Evolutionary conservation across 495 filamentous ascomycete genomes (phyloP), one percentile per base, ranked within the genome.

Genomic region (Staphylotrichum tortipilum): DNA sequence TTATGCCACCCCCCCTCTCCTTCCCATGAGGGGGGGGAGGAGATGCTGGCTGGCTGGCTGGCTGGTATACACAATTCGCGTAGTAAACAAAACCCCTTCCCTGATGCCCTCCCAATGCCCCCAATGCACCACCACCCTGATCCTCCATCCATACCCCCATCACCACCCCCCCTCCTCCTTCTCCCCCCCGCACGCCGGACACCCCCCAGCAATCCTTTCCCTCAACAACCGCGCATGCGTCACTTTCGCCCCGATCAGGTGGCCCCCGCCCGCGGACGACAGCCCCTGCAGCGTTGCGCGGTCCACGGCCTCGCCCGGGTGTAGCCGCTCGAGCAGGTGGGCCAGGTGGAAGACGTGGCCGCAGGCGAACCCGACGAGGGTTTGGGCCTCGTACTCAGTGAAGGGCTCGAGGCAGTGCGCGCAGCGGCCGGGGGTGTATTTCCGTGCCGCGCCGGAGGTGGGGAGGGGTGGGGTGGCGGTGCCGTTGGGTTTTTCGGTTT

Each of bases 361-460:
- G 64, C 92, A 98, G 5, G 86, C 85, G 54, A 96, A 98, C 26
- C 86, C 89, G 7, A 97, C 77, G 8, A 98, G 79, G 7, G 87
- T 86, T 53, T 91, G 82, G 43, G 68, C 74, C 59, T 90, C 86
- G 78, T 59, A 66, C 50, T 72, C 69, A 24, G 67, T 59, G 58
- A 86, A 84, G 1, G 78, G 66, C 43, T 77, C 73, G 30, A 76
- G 70, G 59, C 86, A 89, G 5, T 79, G 74, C 6, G 80, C 79
- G 53, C 85, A 83, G 57, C 78, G 75, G 2, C 78, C 78, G 1
- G 70, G 68, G 44, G 67, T 51, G 37, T 63, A 65, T 50, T 61
- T 62, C 42, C 51, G 56, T 7, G 50, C 52, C 7, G 37, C 41
- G n/a, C 3, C 8, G 53, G 52, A 19, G 43, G 42, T 7, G 24